A percentile compares a stretch with the other conserved stretches of the same genome.
These are phyloP conservation scores for Calonectria hawksworthii DNA, from an alignment of 2,329 filamentous ascomycete genomes.

Conservation along the genomic window DNA sequence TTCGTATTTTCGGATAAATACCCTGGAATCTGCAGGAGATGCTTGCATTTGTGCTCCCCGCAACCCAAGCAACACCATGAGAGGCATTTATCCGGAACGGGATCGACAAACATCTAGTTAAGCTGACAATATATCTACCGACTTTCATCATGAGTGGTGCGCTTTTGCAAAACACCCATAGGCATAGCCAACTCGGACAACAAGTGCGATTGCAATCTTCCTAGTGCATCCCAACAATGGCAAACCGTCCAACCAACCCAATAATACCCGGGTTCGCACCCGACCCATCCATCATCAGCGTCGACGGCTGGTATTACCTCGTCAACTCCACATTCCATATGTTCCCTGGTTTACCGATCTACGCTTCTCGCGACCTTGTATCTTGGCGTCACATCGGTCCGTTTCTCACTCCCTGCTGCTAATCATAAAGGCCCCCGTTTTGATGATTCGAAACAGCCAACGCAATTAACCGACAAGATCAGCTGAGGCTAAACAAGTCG, in stretches of 20 bases:
- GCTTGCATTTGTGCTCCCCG: background rate
- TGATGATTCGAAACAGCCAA: background rate
- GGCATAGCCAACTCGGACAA: background rate
- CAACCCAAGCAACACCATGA: background rate
- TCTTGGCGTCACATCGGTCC: constrained; percentile 11
- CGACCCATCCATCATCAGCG: constrained; percentile 2
- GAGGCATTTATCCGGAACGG: background rate
- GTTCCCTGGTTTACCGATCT: constrained; percentile 9
- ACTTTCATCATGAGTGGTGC: background rate
- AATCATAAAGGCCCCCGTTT: background rate
- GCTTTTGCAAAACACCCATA: background rate
- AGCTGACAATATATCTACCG: background rate
- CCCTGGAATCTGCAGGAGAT: background rate
- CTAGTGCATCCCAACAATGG: background rate
- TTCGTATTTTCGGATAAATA: constrained; percentile 9
- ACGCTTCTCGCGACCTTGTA: constrained; percentile 10
- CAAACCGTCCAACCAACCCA: background rate
- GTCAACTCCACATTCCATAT: constrained; percentile 14
- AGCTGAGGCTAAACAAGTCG: constrained; percentile 10
- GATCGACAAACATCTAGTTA: background rate
- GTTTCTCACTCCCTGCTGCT: background rate
- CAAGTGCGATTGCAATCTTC: background rate
- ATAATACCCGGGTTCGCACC: constrained; percentile 13
- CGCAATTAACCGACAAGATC: constrained; percentile 9
- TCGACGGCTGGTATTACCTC: constrained; percentile 15